Percentiles rank a stretch among this genome's conserved stretches.
These are phyloP conservation scores for Phytophthora vignae DNA, from an alignment of 352 stramenopile genomes.

Conservation along the genomic window DNA sequence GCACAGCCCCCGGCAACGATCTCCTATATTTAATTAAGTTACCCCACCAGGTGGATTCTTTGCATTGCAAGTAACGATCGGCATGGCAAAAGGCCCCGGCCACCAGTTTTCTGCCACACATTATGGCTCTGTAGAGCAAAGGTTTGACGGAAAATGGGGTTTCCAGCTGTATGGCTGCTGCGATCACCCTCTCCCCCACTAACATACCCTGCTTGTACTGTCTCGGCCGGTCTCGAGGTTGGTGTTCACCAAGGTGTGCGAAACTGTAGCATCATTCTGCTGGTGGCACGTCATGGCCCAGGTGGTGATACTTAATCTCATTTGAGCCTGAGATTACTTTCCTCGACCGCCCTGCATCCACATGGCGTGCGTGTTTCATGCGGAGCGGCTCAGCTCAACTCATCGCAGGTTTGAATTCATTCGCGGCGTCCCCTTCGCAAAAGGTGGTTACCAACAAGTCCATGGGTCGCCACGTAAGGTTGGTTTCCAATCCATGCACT, in stretches of 20 bases:
- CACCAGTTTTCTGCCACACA: slow-evolving; percentile 1
- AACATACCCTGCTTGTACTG: background rate
- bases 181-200: slow-evolving; percentile 21
- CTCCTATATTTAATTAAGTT: slow-evolving; percentile 18
- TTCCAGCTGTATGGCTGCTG: slow-evolving; percentile 29
- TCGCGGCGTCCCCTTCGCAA: slow-evolving; percentile 11
- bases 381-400: slow-evolving; percentile 4
- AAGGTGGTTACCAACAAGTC: slow-evolving; percentile 7
- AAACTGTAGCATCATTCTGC: slow-evolving; percentile 9
- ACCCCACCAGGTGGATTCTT: slow-evolving; percentile 19
- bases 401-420: slow-evolving; percentile 11
- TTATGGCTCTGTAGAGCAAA: slow-evolving; percentile 16
- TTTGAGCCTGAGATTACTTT: background rate
- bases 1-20: background rate
- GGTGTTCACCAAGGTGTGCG: slow-evolving; percentile 1
- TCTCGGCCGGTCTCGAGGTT: background rate
- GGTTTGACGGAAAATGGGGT: slow-evolving; percentile 13
- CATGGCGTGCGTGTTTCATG: slow-evolving; percentile 27
- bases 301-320: slow-evolving; percentile 1
- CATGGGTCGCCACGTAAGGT: background rate
- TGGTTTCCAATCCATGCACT: slow-evolving; percentile 9
- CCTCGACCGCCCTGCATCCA: background rate
- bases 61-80: slow-evolving; percentile 28
- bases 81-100: background rate
- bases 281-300: background rate